phyloP scores from a whole-genome alignment of 2,329 filamentous ascomycete species.

The Gaeumannomyces tritici region DNA sequence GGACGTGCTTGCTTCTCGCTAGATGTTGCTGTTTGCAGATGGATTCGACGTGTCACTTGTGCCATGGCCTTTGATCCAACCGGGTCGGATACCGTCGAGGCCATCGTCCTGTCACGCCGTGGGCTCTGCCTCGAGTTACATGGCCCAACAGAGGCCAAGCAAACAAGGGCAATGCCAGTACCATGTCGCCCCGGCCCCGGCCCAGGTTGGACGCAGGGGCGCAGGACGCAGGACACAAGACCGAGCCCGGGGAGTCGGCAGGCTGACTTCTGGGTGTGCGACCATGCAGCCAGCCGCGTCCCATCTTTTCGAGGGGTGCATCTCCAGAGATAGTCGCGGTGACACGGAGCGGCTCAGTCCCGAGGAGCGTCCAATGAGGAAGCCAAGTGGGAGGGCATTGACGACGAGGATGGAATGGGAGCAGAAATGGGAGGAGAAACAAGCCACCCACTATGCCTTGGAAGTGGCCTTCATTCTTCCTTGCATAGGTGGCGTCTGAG shows the following conservation, averaged over 20 bases:
- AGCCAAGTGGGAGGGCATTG: no score
- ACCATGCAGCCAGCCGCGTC: not conserved
- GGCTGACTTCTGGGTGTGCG: not conserved
- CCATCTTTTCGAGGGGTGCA: not conserved
- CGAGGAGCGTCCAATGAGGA: no score
- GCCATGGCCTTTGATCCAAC: not conserved
- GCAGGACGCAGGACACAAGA: no score
- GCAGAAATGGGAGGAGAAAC: no score
- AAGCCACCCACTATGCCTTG: no score
- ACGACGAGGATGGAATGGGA: no score
- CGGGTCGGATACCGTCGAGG: not conserved
- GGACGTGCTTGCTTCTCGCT: not conserved
- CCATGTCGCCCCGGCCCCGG: no score
- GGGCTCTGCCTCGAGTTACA: not conserved
- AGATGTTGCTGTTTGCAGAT: no score
- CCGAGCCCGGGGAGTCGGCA: not conserved
- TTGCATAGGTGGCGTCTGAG: no score
- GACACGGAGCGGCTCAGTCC: not conserved
- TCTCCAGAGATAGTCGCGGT: not conserved
- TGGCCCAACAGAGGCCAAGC: not conserved
- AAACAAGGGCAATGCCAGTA: not conserved
- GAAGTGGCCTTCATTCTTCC: no score
- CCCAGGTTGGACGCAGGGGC: no score
- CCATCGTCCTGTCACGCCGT: not conserved
- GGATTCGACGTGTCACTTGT: not conserved